A percentile compares a stretch with the other conserved stretches of the same genome.
phyloP scores from a whole-genome alignment of 805 yeast genomes.

The Metschnikowia dekortorum region DNA sequence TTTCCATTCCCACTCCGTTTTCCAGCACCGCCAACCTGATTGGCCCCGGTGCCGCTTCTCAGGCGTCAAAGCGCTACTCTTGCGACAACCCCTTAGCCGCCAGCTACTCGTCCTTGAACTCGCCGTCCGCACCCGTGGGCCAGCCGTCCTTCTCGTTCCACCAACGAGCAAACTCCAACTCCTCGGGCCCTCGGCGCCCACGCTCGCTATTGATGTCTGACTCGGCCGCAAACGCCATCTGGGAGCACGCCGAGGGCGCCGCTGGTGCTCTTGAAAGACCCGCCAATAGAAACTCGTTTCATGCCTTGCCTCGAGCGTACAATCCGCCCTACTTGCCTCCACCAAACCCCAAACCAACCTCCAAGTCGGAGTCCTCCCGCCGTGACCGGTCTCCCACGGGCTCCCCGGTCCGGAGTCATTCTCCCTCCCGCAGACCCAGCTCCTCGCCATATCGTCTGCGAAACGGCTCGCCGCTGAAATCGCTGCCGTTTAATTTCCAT shows the following conservation, averaged over 20 bases:
- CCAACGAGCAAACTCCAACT: slow-evolving; percentile 12
- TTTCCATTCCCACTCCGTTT: neutral
- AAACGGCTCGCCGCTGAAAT: slow-evolving; percentile 15
- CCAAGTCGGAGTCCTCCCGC: neutral
- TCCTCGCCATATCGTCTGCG: slow-evolving; percentile 12
- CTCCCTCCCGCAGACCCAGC: slow-evolving; percentile 21
- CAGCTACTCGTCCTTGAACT: slow-evolving; percentile 7
- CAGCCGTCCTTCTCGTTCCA: slow-evolving; percentile 14
- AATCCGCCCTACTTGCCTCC: slow-evolving; percentile 21
- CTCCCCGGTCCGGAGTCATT: slow-evolving; percentile 27
- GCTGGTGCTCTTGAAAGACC: slow-evolving; percentile 11
- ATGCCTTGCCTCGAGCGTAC: slow-evolving; percentile 13
- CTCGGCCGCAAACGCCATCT: slow-evolving; percentile 21
- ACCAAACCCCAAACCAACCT: slow-evolving; percentile 9
- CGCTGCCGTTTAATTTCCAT: slow-evolving; percentile 63
- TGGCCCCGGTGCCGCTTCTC: slow-evolving; percentile 1
- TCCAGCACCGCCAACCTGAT: neutral
- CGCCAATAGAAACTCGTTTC: slow-evolving; percentile 20
- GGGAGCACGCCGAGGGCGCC: slow-evolving; percentile 22
- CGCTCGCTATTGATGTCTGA: slow-evolving; percentile 32
- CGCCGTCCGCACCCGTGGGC: slow-evolving; percentile 13
- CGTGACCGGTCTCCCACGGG: slow-evolving; percentile 21
- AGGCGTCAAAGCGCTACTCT: slow-evolving; percentile 7
- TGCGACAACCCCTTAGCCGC: slow-evolving; percentile 3
- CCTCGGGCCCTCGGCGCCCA: slow-evolving; percentile 24